Base-by-base conservation (phyloP, 306 rosid species). In the Citrullus colocynthis region DNA sequence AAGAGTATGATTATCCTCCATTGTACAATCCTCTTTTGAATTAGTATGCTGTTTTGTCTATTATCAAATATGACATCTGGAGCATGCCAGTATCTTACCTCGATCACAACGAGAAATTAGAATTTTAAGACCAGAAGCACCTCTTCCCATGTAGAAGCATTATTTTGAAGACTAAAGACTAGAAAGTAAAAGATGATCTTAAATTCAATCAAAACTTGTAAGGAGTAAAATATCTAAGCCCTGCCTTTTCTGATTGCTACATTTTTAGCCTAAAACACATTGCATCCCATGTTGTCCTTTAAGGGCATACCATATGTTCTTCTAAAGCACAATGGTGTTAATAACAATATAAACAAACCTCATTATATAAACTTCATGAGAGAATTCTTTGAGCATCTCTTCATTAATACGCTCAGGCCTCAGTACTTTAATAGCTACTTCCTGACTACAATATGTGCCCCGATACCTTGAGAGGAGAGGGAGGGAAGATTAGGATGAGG, bases 311-410 rank as follows among this genome's bases (percentile, higher is more conserved):
- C 54, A 28, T 59, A 12, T 45, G 56, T 45, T 61, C 30, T 63
- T 59, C 57, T 61, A 78, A 32, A 30, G 49, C 63, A 48, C 16
- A 36, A 78, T 34, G 81, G 62, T 34, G 52, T 55, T 36, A 78
- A 64, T 64, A 54, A 83, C 73, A 77, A 81, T 66, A 78, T 58
- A 82, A 79, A 87, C 93, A 77, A 84, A 92, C 96, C 98, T 96
- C 98, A 96, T 87, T 80, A 96, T 96, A 84, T 92, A 96, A 78
- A 96, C 99, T 89, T 96, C 99, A 85, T 96, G 99, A 13, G 97
- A 85, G 86, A 96, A 96, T 82, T 96, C 99, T 82, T 81, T 86
- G 84, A 96, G 80, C 98, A 92, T 96, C 82, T 92, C 97, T 78
- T 87, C 85, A 80, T 78, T 91, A 83, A 92, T 86, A 32, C 87